Evolutionary conservation across 129 eudicot species (phyloP).

Genomic region (Artemisia argyi): DNA sequence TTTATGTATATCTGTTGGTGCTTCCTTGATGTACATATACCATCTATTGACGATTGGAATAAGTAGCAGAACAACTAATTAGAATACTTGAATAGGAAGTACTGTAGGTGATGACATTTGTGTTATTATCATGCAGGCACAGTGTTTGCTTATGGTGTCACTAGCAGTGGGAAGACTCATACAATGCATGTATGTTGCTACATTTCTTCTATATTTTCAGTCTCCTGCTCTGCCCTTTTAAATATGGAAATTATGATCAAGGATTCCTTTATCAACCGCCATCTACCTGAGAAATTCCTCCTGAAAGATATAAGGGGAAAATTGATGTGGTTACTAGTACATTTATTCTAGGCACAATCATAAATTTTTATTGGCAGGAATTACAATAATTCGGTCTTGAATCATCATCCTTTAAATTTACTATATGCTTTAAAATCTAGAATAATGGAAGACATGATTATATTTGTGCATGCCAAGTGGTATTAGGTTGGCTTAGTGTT

Average conservation of each 20-base stretch:
- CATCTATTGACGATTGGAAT: background rate
- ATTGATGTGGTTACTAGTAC: background rate
- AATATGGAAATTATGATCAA: too few relatives aligned
- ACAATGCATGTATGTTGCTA: slow-evolving; percentile 86
- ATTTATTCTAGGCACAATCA: background rate
- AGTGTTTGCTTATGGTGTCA: slow-evolving; percentile 93
- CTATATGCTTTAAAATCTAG: too few relatives aligned
- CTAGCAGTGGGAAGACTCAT: slow-evolving; percentile 98
- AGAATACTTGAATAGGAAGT: slow-evolving; percentile 9
- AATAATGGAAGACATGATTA: too few relatives aligned
- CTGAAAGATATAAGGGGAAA: slow-evolving; percentile 6
- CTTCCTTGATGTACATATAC: background rate
- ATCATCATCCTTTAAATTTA: too few relatives aligned
- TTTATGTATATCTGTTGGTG: background rate
- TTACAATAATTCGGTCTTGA: too few relatives aligned
- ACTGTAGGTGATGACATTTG: slow-evolving; percentile 16
- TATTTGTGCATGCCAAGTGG: too few relatives aligned
- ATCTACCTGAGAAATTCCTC: too few relatives aligned
- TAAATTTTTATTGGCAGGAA: too few relatives aligned
- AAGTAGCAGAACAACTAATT: background rate
- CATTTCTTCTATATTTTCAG: slow-evolving; percentile 7
- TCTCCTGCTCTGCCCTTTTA: slow-evolving; percentile 7
- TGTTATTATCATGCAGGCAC: slow-evolving; percentile 57
- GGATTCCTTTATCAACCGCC: too few relatives aligned
- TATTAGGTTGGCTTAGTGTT: too few relatives aligned